phyloP scores from a whole-genome alignment of 805 yeast species.

The Nakazawaea pomicola region DNA sequence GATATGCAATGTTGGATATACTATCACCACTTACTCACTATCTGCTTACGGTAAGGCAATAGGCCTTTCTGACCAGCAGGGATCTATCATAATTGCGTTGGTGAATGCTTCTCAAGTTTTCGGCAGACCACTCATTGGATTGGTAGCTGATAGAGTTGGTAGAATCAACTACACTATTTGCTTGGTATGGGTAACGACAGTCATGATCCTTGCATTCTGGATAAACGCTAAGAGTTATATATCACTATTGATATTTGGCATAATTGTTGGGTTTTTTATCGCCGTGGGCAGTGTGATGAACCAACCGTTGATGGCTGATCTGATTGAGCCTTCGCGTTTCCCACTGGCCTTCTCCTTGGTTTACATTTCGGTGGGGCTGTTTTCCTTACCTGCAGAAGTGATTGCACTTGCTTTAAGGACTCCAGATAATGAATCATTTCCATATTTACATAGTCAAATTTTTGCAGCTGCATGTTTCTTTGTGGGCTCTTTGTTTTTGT shows the following conservation, averaged over 20 bases:
- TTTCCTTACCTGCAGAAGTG: slow-evolving; percentile 27
- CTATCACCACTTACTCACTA: slow-evolving; percentile 39
- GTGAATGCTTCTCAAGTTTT: slow-evolving; percentile 42
- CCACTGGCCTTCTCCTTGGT: slow-evolving; percentile 24
- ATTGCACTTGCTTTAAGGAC: slow-evolving; percentile 24
- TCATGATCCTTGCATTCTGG: slow-evolving; percentile 46
- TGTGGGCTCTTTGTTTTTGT: slow-evolving; percentile 34
- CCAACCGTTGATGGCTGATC: slow-evolving; percentile 30
- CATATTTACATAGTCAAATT: slow-evolving; percentile 57
- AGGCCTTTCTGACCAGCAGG: slow-evolving; percentile 43
- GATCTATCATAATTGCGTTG: slow-evolving; percentile 40
- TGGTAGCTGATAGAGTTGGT: slow-evolving; percentile 41
- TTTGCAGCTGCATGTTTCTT: slow-evolving; percentile 49
- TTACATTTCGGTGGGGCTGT: slow-evolving; percentile 24
- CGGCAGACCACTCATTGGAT: slow-evolving; percentile 48
- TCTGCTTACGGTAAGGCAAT: slow-evolving; percentile 42
- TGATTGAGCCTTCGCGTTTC: slow-evolving; percentile 25
- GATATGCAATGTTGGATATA: slow-evolving; percentile 32
- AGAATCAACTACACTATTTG: slow-evolving; percentile 39
- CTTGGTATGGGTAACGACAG: slow-evolving; percentile 28
- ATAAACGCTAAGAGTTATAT: slow-evolving; percentile 37
- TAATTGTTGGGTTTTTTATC: slow-evolving; percentile 38
- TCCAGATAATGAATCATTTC: slow-evolving; percentile 24
- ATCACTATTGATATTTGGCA: slow-evolving; percentile 36
- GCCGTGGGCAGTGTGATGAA: slow-evolving; percentile 41